Percentiles rank a stretch among this genome's conserved stretches.
Conservation (phyloP, 2,329 filamentous ascomycete species). For the Hypomyces perniciosus region DNA sequence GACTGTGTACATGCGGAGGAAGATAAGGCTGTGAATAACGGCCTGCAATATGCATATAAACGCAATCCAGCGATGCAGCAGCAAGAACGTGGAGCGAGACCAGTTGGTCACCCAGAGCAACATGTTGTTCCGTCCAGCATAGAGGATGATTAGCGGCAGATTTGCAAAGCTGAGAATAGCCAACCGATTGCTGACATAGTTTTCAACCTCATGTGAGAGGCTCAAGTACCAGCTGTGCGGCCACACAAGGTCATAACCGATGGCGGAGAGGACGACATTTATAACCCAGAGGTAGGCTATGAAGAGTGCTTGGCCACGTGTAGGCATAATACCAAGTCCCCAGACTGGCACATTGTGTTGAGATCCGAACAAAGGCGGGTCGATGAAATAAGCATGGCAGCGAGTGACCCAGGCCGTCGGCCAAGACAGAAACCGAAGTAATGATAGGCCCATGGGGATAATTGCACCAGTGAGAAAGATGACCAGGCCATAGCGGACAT, state of each 20-base stretch:
- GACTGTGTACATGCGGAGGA: constrained; percentile 23
- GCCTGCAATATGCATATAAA: constrained; percentile 39
- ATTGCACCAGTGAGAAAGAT: constrained; percentile 18
- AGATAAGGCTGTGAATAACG: constrained; percentile 40
- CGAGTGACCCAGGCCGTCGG: constrained; percentile 1
- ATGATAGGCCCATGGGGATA: constrained; percentile 23
- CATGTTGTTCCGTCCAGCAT: constrained; percentile 41
- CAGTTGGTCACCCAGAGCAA: constrained; percentile 44
- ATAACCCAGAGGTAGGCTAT: constrained; percentile 35
- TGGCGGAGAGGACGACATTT: constrained; percentile 30
- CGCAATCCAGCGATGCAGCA: constrained; percentile 45
- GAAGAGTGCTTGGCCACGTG: constrained; percentile 38
- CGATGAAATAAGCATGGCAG: constrained; percentile 18
- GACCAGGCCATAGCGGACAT: constrained; percentile 20
- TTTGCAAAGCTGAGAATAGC: constrained; percentile 36
- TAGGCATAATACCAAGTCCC: constrained; percentile 29
- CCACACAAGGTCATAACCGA: constrained; percentile 21
- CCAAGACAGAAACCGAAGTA: constrained; percentile 26
- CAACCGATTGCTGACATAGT: constrained; percentile 33
- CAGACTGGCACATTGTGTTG: constrained; percentile 16
- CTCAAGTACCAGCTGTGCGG: constrained; percentile 26
- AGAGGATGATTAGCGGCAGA: constrained; percentile 38
- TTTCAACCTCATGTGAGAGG: constrained; percentile 23
- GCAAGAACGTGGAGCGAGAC: constrained; percentile 41
- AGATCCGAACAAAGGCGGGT: constrained; percentile 19